Base-by-base conservation (phyloP, 1,284 basidiomycete species). In the Ustilago bromivora region DNA sequence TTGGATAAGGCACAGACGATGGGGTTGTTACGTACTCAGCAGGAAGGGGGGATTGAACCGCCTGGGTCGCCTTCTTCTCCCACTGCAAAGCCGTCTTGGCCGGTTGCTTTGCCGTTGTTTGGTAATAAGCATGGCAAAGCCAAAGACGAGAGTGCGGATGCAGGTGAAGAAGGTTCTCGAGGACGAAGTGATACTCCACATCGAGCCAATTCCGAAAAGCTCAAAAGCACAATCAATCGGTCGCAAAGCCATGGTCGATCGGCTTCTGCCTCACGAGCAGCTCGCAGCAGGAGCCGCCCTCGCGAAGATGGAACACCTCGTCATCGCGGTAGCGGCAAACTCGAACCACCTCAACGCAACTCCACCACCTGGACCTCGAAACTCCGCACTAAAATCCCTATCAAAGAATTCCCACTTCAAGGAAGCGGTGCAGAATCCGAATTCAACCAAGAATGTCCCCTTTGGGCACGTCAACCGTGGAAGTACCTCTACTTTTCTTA, bases 401-500 rank as follows among this genome's bases (percentile, higher is more conserved):
- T 78, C 76, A 78, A 75, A 47, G 76, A 81, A 19, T 85, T 85
- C 54, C 83, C 83, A 5, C 64, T 76, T 7, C 83, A 84, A 61
- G 83, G 83, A 23, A 64, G 53, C 46, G 83, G 83, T 4, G 36
- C 17, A 15, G 66, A 69, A 41, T 79, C 75, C n/a, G 83, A 85
- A 43, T 85, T 82, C 63, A 67, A 73, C 40, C 76, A 78, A 31
- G 70, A 76, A 17, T 61, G 67, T 7, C 83, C 83, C 2, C 43
- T 84, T 1, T 85, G 82, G 82, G 71, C 78, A 2, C 64, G 69
- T 10, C 74, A 83, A 41, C 83, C 83, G 17, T 79, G 53, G 46
- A 83, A 84, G 68, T 69, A 76, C 34, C 40, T 83, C 49, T 85
- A 85, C 69, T 79, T 74, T 34, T 65, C 68, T 38, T 80, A 76